These are phyloP conservation scores for Fusarium sp. DNA, from an alignment of 2,329 filamentous ascomycete genomes.

Conservation along the genomic window DNA sequence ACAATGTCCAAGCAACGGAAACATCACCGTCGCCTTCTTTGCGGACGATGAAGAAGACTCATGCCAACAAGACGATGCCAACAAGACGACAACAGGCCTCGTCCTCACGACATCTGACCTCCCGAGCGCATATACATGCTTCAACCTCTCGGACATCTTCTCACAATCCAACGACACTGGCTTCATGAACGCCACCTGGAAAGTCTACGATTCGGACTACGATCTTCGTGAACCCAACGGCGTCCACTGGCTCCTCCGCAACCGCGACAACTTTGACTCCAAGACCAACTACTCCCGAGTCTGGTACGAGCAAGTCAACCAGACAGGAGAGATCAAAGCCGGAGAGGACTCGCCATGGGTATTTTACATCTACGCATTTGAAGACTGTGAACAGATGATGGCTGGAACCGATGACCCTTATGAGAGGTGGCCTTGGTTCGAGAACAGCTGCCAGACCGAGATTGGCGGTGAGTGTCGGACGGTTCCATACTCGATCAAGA, in stretches of 20 bases:
- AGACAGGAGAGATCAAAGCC: not conserved
- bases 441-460: constrained; percentile 22
- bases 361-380: constrained; percentile 21
- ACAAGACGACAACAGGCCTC: not conserved
- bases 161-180: constrained; percentile 24
- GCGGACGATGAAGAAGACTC: constrained; percentile 1
- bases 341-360: constrained; percentile 24
- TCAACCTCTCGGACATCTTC: constrained; percentile 37
- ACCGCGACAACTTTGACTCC: constrained; percentile 16
- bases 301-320: constrained; percentile 22
- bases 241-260: constrained; percentile 21
- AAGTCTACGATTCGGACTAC: not conserved
- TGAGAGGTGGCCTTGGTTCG: constrained; percentile 15
- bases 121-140: constrained; percentile 28
- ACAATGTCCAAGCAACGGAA: not conserved
- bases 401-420: constrained; percentile 10
- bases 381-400: constrained; percentile 10
- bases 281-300: constrained; percentile 25
- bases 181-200: constrained; percentile 11
- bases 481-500: constrained; percentile 27
- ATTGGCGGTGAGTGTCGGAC: constrained; percentile 9
- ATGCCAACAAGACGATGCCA: constrained; percentile 1
- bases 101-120: constrained; percentile 17
- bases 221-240: constrained; percentile 6
- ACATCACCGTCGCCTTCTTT: constrained; percentile 28